Evolutionary conservation across 1,139 yeast genomes (phyloP).

Genomic region (Hyphopichia buzzinii): DNA sequence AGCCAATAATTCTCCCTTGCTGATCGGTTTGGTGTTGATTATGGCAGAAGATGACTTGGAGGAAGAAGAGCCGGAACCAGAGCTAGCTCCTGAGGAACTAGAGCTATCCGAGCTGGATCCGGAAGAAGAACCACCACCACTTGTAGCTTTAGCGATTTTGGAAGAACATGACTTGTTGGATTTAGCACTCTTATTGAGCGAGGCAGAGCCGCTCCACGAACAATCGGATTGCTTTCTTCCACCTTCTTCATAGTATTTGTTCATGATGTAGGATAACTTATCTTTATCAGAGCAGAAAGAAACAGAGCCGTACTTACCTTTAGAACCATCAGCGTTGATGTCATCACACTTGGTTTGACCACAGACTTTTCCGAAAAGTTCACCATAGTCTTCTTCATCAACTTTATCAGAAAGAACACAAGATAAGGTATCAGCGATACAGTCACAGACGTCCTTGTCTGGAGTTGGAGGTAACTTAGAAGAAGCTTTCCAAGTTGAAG

Average conservation of each 20-base stretch:
- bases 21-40: constrained; percentile 22
- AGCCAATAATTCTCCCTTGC: constrained; percentile 31
- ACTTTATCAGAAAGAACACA: constrained; percentile 52
- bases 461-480: constrained; percentile 69
- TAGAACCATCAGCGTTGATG: constrained; percentile 57
- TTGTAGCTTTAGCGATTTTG: constrained; percentile 21
- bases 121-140: constrained; percentile 22
- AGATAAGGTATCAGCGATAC: constrained; percentile 46
- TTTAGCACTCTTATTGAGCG: constrained; percentile 32
- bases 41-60: constrained; percentile 21
- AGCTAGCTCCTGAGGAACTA: constrained; percentile 20
- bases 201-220: constrained; percentile 61
- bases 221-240: constrained; percentile 51
- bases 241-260: constrained; percentile 54
- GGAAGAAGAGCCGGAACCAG: constrained; percentile 17
- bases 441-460: constrained; percentile 56
- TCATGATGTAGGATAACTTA: constrained; percentile 60
- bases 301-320: constrained; percentile 61
- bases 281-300: constrained; percentile 60
- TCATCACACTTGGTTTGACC: constrained; percentile 48
- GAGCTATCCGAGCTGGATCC: constrained; percentile 30
- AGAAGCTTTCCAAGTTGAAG: constrained; percentile 53
- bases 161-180: constrained; percentile 33
- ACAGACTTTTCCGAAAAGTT: constrained; percentile 55
- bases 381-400: constrained; percentile 47